Conservation (phyloP, 148 eudicot species). For the Limonium bicolor region DNA sequence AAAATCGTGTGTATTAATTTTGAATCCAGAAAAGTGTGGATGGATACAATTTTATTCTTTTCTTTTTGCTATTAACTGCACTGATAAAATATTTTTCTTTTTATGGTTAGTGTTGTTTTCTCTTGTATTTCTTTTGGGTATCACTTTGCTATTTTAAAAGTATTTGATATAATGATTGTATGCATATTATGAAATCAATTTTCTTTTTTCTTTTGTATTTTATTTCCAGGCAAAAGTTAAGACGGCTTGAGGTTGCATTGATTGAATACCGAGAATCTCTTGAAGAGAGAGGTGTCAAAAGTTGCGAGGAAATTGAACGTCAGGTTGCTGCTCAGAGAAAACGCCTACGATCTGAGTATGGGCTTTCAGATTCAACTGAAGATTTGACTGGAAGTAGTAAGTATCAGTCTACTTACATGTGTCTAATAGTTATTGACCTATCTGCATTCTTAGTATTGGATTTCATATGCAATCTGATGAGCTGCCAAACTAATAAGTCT, state of each 20-base stretch:
- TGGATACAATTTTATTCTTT: too few relatives aligned
- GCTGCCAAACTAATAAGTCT: too few relatives aligned
- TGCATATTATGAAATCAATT: not conserved
- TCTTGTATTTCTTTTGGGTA: too few relatives aligned
- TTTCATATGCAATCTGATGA: not conserved
- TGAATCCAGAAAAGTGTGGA: too few relatives aligned
- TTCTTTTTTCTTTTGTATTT: not conserved
- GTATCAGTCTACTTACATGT: slow-evolving; percentile 8
- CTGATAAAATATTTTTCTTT: too few relatives aligned
- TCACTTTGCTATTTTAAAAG: not conserved
- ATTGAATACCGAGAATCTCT: slow-evolving; percentile 90
- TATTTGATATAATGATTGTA: slow-evolving; percentile 2
- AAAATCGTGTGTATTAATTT: too few relatives aligned
- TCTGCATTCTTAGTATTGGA: not conserved
- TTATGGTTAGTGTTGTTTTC: too few relatives aligned
- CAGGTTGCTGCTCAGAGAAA: slow-evolving; percentile 54
- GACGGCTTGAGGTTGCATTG: slow-evolving; percentile 81
- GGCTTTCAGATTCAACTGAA: slow-evolving; percentile 35
- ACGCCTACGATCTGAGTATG: slow-evolving; percentile 57
- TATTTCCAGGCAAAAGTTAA: slow-evolving; percentile 62
- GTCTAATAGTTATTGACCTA: not conserved
- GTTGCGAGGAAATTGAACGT: slow-evolving; percentile 60
- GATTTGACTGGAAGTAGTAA: slow-evolving; percentile 49
- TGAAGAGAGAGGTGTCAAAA: slow-evolving; percentile 66
- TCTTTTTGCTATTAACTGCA: too few relatives aligned